Percentiles rank a stretch among this genome's conserved stretches.
phyloP scores from a whole-genome alignment of 768 basidiomycete genomes.

The Mycena albidolilacea region DNA sequence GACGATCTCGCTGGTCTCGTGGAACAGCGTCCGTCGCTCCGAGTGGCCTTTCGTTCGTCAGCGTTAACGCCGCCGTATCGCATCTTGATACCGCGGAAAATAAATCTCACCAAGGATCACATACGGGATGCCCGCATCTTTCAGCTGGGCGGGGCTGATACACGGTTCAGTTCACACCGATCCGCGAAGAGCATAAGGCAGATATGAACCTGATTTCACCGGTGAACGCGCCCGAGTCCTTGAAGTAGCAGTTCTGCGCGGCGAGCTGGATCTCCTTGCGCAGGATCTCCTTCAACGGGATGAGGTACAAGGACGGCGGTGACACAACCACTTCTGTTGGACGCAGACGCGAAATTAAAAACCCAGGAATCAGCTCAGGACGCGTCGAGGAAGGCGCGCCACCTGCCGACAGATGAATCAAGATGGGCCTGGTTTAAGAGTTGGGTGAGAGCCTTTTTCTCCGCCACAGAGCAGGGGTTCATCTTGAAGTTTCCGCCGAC shows the following conservation, averaged over 20 bases:
- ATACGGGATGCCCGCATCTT: conserved; percentile 89
- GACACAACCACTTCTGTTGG: conserved; percentile 91
- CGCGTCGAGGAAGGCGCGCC: conserved; percentile 36
- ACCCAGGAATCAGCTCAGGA: conserved; percentile 10
- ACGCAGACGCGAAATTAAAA: not conserved
- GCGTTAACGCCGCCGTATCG: no score
- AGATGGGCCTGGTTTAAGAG: conserved; percentile 85
- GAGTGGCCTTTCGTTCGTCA: conserved; percentile 78
- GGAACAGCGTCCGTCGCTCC: conserved; percentile 94
- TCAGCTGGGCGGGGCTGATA: conserved; percentile 83
- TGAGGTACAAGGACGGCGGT: conserved; percentile 90
- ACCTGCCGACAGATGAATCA: conserved; percentile 81
- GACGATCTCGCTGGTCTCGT: conserved; percentile 87
- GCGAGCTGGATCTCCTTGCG: conserved; percentile 82
- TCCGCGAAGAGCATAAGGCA: not conserved
- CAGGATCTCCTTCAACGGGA: conserved; percentile 75
- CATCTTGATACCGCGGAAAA: not conserved
- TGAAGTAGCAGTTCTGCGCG: conserved; percentile 93
- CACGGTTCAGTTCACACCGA: not conserved
- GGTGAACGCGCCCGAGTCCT: conserved; percentile 91
- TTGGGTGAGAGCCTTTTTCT: conserved; percentile 76
- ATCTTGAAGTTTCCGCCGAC: conserved; percentile 99
- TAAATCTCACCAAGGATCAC: conserved; percentile 84
- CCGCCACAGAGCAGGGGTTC: conserved; percentile 82
- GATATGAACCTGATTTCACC: conserved; percentile 90